These are phyloP conservation scores for Neurospora sp. DNA, from an alignment of 495 filamentous ascomycete genomes.

Conservation along the genomic window DNA sequence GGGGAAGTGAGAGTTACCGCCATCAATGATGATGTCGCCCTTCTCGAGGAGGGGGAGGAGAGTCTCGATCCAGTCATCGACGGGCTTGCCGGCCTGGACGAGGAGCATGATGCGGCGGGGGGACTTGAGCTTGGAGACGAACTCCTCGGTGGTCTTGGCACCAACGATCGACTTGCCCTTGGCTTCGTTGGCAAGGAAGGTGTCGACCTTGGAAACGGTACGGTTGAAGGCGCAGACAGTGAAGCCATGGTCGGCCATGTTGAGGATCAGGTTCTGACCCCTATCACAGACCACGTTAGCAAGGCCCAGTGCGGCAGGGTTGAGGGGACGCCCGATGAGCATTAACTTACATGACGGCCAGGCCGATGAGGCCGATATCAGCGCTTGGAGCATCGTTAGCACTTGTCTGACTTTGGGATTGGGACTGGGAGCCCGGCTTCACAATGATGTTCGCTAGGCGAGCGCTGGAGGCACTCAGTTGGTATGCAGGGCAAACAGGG, in stretches of 20 bases:
- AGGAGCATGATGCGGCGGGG: conserved; percentile 95
- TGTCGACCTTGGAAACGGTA: conserved; percentile 93
- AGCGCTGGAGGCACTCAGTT: conserved; percentile 55
- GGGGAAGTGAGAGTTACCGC: conserved; percentile 98
- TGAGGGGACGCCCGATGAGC: conserved; percentile 3
- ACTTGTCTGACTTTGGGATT: conserved; percentile 24
- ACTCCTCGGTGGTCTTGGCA: conserved; percentile 88
- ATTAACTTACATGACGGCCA: conserved; percentile 81
- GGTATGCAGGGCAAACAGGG: conserved; percentile 27
- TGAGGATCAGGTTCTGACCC: conserved; percentile 93
- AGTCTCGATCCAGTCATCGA: conserved; percentile 96
- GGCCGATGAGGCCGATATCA: conserved; percentile 98
- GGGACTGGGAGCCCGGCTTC: conserved; percentile 26
- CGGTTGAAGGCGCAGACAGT: conserved; percentile 96
- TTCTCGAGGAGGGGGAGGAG: conserved; percentile 81
- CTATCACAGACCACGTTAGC: conserved; percentile 19
- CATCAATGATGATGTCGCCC: conserved; percentile 98
- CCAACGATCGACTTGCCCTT: conserved; percentile 92
- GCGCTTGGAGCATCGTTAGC: conserved; percentile 46
- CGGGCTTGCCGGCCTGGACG: conserved; percentile 94
- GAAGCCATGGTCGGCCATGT: conserved; percentile 93
- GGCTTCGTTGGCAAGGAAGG: conserved; percentile 86
- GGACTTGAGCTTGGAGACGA: conserved; percentile 89
- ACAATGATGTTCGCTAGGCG: conserved; percentile 74
- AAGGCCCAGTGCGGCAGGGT: not conserved